Evolutionary conservation across 495 filamentous ascomycete genomes (phyloP).

Genomic region (Penicillium samsonianum): DNA sequence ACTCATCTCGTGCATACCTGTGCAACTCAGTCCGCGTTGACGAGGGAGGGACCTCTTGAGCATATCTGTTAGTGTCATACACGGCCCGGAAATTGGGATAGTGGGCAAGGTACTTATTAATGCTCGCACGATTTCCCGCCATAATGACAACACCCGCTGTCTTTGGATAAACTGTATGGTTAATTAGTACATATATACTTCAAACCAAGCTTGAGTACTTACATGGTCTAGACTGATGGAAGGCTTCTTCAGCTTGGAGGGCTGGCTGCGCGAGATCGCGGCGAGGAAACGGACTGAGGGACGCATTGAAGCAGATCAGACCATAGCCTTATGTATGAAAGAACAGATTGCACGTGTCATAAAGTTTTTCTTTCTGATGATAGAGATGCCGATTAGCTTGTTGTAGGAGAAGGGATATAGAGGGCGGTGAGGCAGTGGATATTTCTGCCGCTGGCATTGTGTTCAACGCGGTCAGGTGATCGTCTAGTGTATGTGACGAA

Average conservation of each 20-base stretch:
- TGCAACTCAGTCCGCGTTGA: conserved; percentile 64
- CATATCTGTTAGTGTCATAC: conserved; percentile 1
- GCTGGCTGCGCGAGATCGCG: conserved; percentile 30
- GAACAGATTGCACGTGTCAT: background rate
- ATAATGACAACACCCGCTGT: conserved; percentile 41
- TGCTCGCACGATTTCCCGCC: conserved; percentile 43
- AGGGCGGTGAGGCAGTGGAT: conserved; percentile 1
- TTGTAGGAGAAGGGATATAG: conserved; percentile 5
- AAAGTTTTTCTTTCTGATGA: background rate
- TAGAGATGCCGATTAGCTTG: background rate
- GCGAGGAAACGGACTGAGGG: conserved; percentile 32
- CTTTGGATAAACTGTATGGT: conserved; percentile 43
- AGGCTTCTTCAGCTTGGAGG: conserved; percentile 43
- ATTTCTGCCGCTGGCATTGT: background rate
- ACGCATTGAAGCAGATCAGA: conserved; percentile 30
- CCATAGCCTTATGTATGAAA: conserved; percentile 8
- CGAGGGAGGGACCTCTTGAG: conserved; percentile 44
- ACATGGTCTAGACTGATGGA: conserved; percentile 46
- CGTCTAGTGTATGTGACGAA: background rate
- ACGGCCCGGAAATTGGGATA: background rate
- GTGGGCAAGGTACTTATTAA: conserved; percentile 39
- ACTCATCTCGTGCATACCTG: conserved; percentile 72
- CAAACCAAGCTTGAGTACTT: conserved; percentile 10
- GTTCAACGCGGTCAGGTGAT: conserved; percentile 1
- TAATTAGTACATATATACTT: conserved; percentile 11